Evolutionary conservation across 2,329 filamentous ascomycete genomes (phyloP).

Genomic region (Lasiodiplodia sp.): DNA sequence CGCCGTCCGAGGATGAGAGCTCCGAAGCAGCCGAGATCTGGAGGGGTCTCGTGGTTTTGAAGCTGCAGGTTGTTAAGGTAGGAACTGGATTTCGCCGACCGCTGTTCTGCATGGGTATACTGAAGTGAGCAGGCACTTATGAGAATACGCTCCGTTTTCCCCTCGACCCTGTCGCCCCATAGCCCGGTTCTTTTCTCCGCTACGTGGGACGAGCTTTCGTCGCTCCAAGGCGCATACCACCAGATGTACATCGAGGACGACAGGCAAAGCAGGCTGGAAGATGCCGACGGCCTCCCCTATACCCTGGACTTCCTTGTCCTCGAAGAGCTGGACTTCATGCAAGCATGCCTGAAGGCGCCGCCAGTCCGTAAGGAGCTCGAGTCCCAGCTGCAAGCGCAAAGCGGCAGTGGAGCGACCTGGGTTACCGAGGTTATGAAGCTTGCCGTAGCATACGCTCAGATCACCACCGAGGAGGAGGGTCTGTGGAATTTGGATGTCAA

Average conservation of each 20-base stretch:
- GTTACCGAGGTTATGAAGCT: slow-evolving; percentile 87
- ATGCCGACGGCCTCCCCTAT: slow-evolving; percentile 90
- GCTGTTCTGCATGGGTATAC: not conserved
- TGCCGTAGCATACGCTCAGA: slow-evolving; percentile 83
- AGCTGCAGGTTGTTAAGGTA: slow-evolving; percentile 88
- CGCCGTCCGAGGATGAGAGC: slow-evolving; percentile 65
- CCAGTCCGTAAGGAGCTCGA: slow-evolving; percentile 91
- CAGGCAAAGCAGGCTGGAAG: slow-evolving; percentile 85
- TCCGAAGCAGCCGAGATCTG: slow-evolving; percentile 71
- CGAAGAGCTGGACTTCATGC: slow-evolving; percentile 94
- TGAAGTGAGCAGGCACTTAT: slow-evolving; percentile 71
- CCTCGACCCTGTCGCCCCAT: slow-evolving; percentile 80
- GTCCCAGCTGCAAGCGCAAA: slow-evolving; percentile 69
- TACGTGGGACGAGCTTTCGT: slow-evolving; percentile 86
- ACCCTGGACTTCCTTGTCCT: slow-evolving; percentile 92
- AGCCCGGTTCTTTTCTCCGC: slow-evolving; percentile 83
- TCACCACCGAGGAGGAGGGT: slow-evolving; percentile 90
- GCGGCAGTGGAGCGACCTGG: slow-evolving; percentile 74
- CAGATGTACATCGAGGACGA: slow-evolving; percentile 86
- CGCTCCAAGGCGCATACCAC: slow-evolving; percentile 76
- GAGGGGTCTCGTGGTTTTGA: slow-evolving; percentile 84
- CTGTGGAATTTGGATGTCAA: slow-evolving; percentile 98
- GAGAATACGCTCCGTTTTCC: slow-evolving; percentile 85
- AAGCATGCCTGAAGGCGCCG: slow-evolving; percentile 85
- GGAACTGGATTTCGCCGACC: slow-evolving; percentile 27